Percentiles rank a stretch among this genome's conserved stretches.
Conservation (phyloP, 139 green algal genomes). For the Coelastrella sp. region DNA sequence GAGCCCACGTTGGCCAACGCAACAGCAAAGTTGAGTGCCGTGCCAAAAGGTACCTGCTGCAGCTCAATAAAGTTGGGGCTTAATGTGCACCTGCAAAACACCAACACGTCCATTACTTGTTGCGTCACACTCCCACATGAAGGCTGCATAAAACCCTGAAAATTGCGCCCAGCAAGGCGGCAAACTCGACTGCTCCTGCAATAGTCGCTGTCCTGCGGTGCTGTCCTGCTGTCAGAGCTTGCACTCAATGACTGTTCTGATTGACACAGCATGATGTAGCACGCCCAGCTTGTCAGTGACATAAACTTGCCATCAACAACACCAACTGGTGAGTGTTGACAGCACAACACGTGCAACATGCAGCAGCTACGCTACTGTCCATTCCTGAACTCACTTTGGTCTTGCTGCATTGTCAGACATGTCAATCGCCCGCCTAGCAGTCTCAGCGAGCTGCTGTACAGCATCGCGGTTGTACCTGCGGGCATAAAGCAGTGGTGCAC, state of each 20-base stretch:
- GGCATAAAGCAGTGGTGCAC: background rate
- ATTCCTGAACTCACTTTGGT: slow-evolving; percentile 1
- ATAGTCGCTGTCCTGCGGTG: too few species aligned
- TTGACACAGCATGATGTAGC: too few species aligned
- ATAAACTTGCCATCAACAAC: too few species aligned
- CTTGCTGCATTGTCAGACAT: slow-evolving; percentile 40
- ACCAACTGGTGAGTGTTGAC: too few species aligned
- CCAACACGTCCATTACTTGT: background rate
- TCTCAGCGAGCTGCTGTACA: slow-evolving; percentile 66
- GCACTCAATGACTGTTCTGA: too few species aligned
- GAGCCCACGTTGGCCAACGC: slow-evolving; percentile 52
- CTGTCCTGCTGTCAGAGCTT: too few species aligned
- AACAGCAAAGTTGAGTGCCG: slow-evolving; percentile 32
- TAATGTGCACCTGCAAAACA: slow-evolving; percentile 6
- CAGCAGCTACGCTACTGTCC: background rate
- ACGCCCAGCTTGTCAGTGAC: too few species aligned
- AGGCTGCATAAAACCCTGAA: too few species aligned
- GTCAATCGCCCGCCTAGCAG: slow-evolving; percentile 62
- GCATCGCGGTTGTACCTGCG: slow-evolving; percentile 1
- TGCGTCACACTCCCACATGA: too few species aligned
- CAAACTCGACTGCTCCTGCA: too few species aligned
- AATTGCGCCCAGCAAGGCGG: too few species aligned
- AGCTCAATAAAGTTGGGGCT: slow-evolving; percentile 58
- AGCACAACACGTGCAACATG: background rate
- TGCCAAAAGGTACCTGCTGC: slow-evolving; percentile 52